These are phyloP conservation scores for Fusarium pseudonygamai DNA, from an alignment of 2,329 filamentous ascomycete species.

Conservation along the genomic window DNA sequence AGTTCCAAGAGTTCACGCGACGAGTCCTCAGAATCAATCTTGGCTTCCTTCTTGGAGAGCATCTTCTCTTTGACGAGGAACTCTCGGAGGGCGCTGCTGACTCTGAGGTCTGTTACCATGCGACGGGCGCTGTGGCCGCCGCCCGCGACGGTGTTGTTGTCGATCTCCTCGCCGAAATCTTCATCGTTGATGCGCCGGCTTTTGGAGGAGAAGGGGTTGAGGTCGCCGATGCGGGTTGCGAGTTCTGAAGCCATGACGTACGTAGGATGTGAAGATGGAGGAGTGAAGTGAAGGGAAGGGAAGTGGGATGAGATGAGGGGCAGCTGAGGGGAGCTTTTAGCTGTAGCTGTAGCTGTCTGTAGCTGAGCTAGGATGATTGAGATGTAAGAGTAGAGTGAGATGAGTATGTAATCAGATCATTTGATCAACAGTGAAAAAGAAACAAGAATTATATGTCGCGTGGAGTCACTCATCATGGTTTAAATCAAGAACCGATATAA, in stretches of 20 bases:
- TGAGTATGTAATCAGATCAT: background rate
- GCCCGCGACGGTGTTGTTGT: constrained; percentile 60
- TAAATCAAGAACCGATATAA: constrained; percentile 6
- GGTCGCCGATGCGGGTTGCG: constrained; percentile 39
- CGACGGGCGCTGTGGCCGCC: constrained; percentile 65
- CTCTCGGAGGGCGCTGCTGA: constrained; percentile 66
- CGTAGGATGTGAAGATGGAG: background rate
- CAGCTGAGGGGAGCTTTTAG: constrained; percentile 16
- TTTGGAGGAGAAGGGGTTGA: constrained; percentile 46
- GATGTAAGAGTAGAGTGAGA: background rate
- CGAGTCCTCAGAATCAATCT: constrained; percentile 52
- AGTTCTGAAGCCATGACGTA: constrained; percentile 42
- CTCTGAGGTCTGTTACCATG: constrained; percentile 63
- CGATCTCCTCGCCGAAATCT: constrained; percentile 48
- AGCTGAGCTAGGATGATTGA: background rate
- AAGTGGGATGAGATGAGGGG: constrained; percentile 33
- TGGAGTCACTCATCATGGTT: background rate
- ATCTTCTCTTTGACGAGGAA: constrained; percentile 65
- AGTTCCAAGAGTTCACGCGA: constrained; percentile 59
- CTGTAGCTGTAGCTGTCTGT: background rate
- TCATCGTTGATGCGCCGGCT: constrained; percentile 45
- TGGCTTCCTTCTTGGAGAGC: constrained; percentile 59
- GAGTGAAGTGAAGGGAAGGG: constrained; percentile 10
- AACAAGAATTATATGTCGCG: background rate
- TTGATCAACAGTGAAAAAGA: background rate